phyloP scores from a whole-genome alignment of 768 basidiomycete genomes.

The Dendrothele bispora region DNA sequence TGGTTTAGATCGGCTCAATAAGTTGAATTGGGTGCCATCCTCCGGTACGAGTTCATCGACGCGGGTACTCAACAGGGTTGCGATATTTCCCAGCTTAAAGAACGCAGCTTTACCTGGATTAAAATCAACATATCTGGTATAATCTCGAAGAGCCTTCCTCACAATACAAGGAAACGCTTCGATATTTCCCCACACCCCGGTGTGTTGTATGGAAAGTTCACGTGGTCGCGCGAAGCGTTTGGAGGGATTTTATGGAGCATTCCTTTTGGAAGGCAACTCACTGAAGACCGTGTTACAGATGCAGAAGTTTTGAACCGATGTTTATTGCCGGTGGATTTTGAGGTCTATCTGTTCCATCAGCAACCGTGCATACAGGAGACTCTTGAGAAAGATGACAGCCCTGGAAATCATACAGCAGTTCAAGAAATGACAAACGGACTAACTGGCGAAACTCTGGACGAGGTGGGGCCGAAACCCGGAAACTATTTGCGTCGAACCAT shows the following conservation, averaged over 20 bases:
- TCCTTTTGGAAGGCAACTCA: not conserved
- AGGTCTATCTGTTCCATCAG: not conserved
- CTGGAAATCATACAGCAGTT: not conserved
- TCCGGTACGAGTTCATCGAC: slow-evolving; percentile 55
- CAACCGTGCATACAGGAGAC: not conserved
- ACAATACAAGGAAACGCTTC: slow-evolving; percentile 42
- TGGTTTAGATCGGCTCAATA: slow-evolving; percentile 34
- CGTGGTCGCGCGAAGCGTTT: slow-evolving; percentile 35
- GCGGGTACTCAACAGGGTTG: slow-evolving; percentile 23
- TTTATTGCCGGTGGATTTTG: not conserved
- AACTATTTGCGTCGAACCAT: no score
- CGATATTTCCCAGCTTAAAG: not conserved
- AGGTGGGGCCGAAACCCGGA: slow-evolving; percentile 55
- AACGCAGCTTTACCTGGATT: slow-evolving; percentile 40
- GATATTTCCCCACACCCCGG: slow-evolving; percentile 50
- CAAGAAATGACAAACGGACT: slow-evolving; percentile 44
- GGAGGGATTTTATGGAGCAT: slow-evolving; percentile 21
- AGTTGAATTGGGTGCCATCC: slow-evolving; percentile 47
- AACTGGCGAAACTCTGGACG: slow-evolving; percentile 53
- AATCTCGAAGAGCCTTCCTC: slow-evolving; percentile 48
- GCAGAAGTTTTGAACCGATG: not conserved
- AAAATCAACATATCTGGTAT: slow-evolving; percentile 65
- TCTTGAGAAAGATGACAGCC: not conserved
- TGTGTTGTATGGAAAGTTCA: slow-evolving; percentile 51
- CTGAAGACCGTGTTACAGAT: not conserved